phyloP scores from a whole-genome alignment of 257 asterid genomes.

The Solanum megistacrolobum region DNA sequence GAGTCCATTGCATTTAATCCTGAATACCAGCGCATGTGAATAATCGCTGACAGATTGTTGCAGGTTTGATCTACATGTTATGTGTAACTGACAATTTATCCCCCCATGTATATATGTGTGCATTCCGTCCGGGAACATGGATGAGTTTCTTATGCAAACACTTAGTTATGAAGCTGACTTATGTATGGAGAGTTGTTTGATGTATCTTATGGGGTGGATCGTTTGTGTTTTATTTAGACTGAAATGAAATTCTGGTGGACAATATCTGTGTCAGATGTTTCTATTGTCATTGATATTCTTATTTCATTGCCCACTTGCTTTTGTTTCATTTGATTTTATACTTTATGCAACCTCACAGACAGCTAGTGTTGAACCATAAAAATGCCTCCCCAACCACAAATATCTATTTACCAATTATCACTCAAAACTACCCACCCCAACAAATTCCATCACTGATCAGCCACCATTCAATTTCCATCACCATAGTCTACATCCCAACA shows the following conservation, averaged over 20 bases:
- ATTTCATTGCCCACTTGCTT: background rate
- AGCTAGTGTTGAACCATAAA: background rate
- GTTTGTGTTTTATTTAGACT: background rate
- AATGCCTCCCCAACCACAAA: background rate
- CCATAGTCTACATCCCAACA: background rate
- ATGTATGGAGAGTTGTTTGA: constrained; percentile 6
- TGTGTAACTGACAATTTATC: background rate
- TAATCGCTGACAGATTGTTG: constrained; percentile 1
- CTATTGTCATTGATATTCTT: background rate
- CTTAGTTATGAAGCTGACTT: background rate
- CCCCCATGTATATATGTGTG: constrained; percentile 9
- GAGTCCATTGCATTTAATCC: constrained; percentile 92
- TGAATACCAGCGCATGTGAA: constrained; percentile 66
- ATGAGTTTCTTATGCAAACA: constrained; percentile 3
- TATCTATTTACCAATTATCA: background rate
- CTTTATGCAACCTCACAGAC: background rate
- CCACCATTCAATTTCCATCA: background rate
- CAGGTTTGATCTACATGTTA: background rate
- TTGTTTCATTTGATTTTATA: background rate
- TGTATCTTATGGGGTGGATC: constrained; percentile 4
- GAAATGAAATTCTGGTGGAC: background rate
- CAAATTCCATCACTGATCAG: background rate
- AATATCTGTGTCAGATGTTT: background rate
- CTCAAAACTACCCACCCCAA: background rate
- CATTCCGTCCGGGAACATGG: constrained; percentile 1